Conservation (phyloP, 768 basidiomycete species). For the Candolleomyces efflorescens region DNA sequence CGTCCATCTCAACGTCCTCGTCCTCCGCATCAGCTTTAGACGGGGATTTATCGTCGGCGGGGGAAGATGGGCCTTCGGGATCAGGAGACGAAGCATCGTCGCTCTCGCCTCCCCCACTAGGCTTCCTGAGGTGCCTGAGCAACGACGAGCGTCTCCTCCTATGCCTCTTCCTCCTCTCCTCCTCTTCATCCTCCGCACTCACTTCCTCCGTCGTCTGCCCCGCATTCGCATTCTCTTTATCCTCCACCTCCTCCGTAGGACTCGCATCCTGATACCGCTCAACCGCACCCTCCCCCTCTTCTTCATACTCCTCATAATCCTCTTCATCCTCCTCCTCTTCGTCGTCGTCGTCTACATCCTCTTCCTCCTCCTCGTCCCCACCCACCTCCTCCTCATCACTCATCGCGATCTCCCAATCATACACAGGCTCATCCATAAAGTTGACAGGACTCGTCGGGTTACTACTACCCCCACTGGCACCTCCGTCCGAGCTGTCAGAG, state of each 20-base stretch:
- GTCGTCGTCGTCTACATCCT: constrained; percentile 14
- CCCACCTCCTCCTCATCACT: constrained; percentile 4
- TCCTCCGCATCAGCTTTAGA: constrained; percentile 17
- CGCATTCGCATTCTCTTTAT: constrained; percentile 13
- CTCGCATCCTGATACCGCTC: neutral
- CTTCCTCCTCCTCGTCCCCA: constrained; percentile 8
- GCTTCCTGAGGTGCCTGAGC: neutral
- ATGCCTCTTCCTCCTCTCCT: neutral
- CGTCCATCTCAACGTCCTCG: constrained; percentile 12
- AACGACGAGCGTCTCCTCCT: constrained; percentile 1
- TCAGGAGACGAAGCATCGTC: neutral
- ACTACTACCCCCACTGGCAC: neutral
- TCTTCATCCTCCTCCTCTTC: constrained; percentile 16
- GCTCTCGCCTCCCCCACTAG: neutral
- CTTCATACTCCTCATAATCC: constrained; percentile 15
- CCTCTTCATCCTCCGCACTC: neutral
- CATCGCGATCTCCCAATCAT: constrained; percentile 12
- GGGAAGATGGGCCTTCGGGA: neutral
- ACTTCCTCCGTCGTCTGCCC: neutral
- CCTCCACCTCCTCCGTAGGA: neutral
- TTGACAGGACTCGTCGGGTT: constrained; percentile 3
- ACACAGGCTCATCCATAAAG: constrained; percentile 12
- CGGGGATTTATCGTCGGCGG: neutral
- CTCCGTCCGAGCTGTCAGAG: neutral
- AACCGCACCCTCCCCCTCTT: constrained; percentile 1